A percentile compares a stretch with the other conserved stretches of the same genome.
These are phyloP conservation scores for Periconia sp. DNA, from an alignment of 2,329 filamentous ascomycete genomes.

Conservation along the genomic window DNA sequence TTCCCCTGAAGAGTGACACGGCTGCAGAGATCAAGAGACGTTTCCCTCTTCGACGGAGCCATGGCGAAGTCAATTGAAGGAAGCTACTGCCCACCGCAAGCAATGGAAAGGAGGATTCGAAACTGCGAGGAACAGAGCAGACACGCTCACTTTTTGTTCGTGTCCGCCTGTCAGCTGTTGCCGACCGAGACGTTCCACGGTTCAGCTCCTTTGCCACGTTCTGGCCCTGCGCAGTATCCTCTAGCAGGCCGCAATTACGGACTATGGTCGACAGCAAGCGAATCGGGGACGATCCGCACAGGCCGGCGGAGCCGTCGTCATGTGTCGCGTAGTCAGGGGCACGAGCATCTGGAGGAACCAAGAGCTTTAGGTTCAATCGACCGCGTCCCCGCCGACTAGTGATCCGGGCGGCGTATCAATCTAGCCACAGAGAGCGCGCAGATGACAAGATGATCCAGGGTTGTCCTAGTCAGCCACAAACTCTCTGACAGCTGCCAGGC, in stretches of 20 bases:
- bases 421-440: not conserved
- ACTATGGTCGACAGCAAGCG: not conserved
- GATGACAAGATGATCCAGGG: too few relatives aligned
- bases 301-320: not conserved
- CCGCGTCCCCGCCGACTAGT: constrained; percentile 4
- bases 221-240: constrained; percentile 1
- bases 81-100: constrained; percentile 1
- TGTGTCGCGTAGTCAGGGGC: constrained; percentile 4
- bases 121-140: not conserved
- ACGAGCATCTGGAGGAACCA: constrained; percentile 1
- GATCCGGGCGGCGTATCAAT: not conserved
- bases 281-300: not conserved
- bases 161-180: too few relatives aligned
- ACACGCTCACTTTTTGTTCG: not conserved
- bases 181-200: constrained; percentile 1
- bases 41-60: constrained; percentile 46
- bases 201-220: constrained; percentile 3
- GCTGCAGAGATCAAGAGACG: constrained; percentile 60
- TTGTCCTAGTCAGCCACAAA: not conserved
- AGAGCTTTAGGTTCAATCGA: constrained; percentile 6
- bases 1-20: constrained; percentile 62
- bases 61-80: constrained; percentile 22
- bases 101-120: not conserved
- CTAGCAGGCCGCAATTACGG: constrained; percentile 4
- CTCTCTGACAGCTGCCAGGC: constrained; percentile 8